Base-by-base conservation (phyloP, 2,329 filamentous ascomycete species). In the Pseudofabraea citricarpa region DNA sequence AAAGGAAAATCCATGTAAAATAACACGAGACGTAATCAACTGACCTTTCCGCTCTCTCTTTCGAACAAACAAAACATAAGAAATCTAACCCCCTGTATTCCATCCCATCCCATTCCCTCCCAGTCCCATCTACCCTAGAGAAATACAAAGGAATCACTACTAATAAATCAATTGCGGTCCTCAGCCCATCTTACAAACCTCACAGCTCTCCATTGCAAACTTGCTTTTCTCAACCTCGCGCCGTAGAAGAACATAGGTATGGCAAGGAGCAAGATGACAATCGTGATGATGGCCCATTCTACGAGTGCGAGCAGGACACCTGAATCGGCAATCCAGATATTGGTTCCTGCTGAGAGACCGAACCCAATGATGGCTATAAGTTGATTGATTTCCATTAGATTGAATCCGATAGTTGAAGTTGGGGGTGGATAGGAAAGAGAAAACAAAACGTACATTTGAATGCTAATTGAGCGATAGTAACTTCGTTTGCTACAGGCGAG, bases 191-290 rank as follows among this genome's bases (percentile, higher is more conserved):
- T 23, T 4, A 37, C 35, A 36, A 47, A 48, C 22, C 33, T 43
- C 22, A 46, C 40, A 22, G 16, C 33, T 39, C 33, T 44, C 47
- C 47, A 49, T 7, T 41, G 38, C 36, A 49, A 35, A 46, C 47
- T 49, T 38, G 40, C 43, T 29, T 37, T 41, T 15, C 47, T 43
- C 8, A 49, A 23, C 27, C 43, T 44, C 6, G 40, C 44, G 6
- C 47, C 47, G 20, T 33, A 46, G 36, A 41, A 46, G 31, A 49
- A 49, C 47, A 49, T 49, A 2, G 47, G 47, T n/a, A 49, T 20
- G 5, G 40, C 39, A 20, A 49, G 41, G 5, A 42, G 12, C 21
- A 49, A 29, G 8, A 46, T 38, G 13, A 44, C 39, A 6, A 19
- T 38, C 1, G 43, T 42, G 4, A 49, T 46, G 2, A 27, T 40